These are phyloP conservation scores for Metschnikowia reukaufii DNA, from an alignment of 805 yeast genomes.

Conservation along the genomic window DNA sequence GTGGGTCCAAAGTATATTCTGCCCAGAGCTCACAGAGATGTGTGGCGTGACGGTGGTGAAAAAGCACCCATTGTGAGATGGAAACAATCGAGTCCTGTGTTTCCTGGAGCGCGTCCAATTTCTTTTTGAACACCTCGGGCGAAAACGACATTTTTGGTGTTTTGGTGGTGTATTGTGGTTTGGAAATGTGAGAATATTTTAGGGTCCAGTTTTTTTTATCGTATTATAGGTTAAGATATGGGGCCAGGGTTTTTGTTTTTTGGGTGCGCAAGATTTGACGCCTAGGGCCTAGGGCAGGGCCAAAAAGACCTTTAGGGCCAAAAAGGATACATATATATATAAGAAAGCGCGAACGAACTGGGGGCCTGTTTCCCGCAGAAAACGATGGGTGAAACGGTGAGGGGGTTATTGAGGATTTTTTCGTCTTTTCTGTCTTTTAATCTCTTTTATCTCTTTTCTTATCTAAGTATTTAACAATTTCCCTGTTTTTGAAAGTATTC, in stretches of 20 bases:
- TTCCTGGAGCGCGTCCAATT: slow-evolving; percentile 50
- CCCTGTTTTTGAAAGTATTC: no score
- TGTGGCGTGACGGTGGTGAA: slow-evolving; percentile 60
- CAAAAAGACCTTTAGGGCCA: no score
- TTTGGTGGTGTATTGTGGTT: background rate
- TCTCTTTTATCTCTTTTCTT: no score
- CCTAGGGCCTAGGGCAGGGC: background rate
- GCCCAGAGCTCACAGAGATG: slow-evolving; percentile 57
- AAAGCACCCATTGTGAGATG: slow-evolving; percentile 72
- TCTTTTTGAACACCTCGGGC: slow-evolving; percentile 47
- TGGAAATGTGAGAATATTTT: no score
- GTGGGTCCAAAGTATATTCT: slow-evolving; percentile 26
- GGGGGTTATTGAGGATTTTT: no score
- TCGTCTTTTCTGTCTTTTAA: no score
- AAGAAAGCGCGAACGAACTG: no score
- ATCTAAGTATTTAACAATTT: no score
- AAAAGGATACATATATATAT: no score
- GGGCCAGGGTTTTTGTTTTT: background rate
- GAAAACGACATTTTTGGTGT: slow-evolving; percentile 57
- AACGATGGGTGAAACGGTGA: no score
- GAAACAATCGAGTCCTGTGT: slow-evolving; percentile 72
- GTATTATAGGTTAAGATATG: background rate
- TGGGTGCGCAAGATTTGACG: no score
- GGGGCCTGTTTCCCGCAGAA: no score
- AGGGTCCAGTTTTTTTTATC: background rate